Evolutionary conservation across 1,284 basidiomycete species (phyloP).

Genomic region (Pyrrhoderma lamaoense): DNA sequence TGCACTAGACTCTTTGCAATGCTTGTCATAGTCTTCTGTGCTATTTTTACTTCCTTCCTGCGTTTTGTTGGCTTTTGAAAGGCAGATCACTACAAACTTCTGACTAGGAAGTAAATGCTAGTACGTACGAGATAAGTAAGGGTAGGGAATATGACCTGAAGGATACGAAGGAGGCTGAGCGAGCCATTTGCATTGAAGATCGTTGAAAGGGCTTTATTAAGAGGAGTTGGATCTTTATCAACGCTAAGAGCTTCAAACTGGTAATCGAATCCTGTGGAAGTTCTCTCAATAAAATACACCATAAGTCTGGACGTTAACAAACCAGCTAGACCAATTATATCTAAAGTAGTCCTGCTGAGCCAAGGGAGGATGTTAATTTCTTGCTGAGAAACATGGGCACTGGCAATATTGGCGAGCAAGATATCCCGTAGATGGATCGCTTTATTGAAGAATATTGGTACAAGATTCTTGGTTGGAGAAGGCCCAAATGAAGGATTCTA

Average conservation of each 20-base stretch:
- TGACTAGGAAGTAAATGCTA: conserved; percentile 24
- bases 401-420: conserved; percentile 1
- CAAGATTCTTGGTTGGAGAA: conserved; percentile 17
- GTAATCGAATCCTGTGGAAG: conserved; percentile 52
- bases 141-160: conserved; percentile 19
- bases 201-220: conserved; percentile 27
- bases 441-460: conserved; percentile 20
- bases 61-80: conserved; percentile 9
- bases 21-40: conserved; percentile 22
- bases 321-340: conserved; percentile 43
- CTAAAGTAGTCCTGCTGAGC: conserved; percentile 38
- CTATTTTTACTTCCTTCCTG: conserved; percentile 9
- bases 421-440: conserved; percentile 16
- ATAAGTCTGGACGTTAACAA: not conserved
- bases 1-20: conserved; percentile 40
- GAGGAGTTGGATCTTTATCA: conserved; percentile 24
- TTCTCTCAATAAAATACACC: not conserved
- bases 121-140: conserved; percentile 24
- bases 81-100: not conserved
- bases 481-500: conserved; percentile 21
- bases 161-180: conserved; percentile 11
- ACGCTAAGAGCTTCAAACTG: conserved; percentile 39
- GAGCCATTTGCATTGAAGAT: conserved; percentile 21
- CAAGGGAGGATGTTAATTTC: conserved; percentile 32
- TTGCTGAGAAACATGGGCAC: not conserved